These are phyloP conservation scores for Uronychia setigera DNA, from an alignment of 73 alveolate species.

Conservation along the genomic window DNA sequence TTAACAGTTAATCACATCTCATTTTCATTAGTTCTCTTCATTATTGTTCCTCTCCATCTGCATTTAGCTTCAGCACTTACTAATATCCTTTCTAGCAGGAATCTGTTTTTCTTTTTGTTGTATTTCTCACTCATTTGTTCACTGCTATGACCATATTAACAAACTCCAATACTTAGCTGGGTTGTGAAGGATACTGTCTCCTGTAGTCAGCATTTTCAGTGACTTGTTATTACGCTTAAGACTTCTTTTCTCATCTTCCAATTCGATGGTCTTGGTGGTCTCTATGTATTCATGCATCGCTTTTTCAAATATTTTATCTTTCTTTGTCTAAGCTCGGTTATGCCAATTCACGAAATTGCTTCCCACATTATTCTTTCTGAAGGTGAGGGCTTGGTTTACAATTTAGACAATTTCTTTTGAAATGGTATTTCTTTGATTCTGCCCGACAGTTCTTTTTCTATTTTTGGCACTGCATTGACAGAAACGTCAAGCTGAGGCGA, in stretches of 20 bases:
- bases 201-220: neutral
- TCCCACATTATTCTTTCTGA: neutral
- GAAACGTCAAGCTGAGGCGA: too few relatives aligned
- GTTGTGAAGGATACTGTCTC: neutral
- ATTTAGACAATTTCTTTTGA: too few relatives aligned
- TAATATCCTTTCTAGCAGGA: neutral
- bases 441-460: too few relatives aligned
- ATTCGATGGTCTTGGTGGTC: neutral
- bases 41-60: too few relatives aligned
- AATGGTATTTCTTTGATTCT: too few relatives aligned
- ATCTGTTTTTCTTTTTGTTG: neutral
- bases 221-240: neutral
- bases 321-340: neutral
- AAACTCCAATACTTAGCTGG: neutral
- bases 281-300: neutral
- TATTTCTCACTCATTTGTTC: neutral
- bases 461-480: too few relatives aligned
- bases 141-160: neutral
- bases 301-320: neutral
- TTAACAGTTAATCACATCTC: too few relatives aligned
- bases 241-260: neutral
- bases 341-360: neutral
- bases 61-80: too few relatives aligned
- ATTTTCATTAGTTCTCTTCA: too few relatives aligned
- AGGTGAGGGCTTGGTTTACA: too few relatives aligned